Base-by-base conservation (phyloP, 352 stramenopile species). In the Hyaloperonospora arabidopsidis region DNA sequence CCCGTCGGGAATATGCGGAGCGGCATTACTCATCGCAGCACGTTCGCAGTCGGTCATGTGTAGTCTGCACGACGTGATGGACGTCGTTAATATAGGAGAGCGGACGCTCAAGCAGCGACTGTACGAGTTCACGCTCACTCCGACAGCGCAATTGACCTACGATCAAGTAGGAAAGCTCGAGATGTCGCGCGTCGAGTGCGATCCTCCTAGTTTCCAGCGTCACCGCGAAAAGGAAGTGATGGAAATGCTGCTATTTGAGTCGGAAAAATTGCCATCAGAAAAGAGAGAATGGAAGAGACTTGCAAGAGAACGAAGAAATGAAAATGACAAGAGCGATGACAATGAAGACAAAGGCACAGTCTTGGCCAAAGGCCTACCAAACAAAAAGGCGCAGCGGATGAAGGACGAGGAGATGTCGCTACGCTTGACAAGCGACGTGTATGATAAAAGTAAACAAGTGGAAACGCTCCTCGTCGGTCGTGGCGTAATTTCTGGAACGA, bases 1-100 rank as follows among this genome's bases (percentile, higher is more conserved):
- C 2, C 97, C 97, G 0, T 96, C 95, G 11, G 97, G 97, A 19
- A 97, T 99, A 49, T 99, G 97, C 55, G 97, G 94, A 17, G 96
- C 96, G 0, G 93, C 95, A 18, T 74, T 99, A 10, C 73, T 99
- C 15, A 98, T 99, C 52, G 95, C 95, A 0, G 86, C 93, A 5
- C 80, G 96, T n/a, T 96, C 95, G 18, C 96, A 99, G 74, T 95
- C 93, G 0, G 89, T 97, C 35, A 91, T 81, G 61, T 92, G 87
- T 57, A 91, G 66, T 57, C 64, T 92, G 15, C 73, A 88, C 52
- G 77, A 93, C 49, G 83, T 93, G 19, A 89, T 89, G 72, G 79
- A 89, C 49, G 93, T 98, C 25, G 79, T 98, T 2, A 95, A 95
- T 58, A 97, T 99, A 38, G 97, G 94, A 62, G 95, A 97, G 47